phyloP scores from a whole-genome alignment of 192 early-diverging fungal genomes.

The Entomortierella beljakovae region DNA sequence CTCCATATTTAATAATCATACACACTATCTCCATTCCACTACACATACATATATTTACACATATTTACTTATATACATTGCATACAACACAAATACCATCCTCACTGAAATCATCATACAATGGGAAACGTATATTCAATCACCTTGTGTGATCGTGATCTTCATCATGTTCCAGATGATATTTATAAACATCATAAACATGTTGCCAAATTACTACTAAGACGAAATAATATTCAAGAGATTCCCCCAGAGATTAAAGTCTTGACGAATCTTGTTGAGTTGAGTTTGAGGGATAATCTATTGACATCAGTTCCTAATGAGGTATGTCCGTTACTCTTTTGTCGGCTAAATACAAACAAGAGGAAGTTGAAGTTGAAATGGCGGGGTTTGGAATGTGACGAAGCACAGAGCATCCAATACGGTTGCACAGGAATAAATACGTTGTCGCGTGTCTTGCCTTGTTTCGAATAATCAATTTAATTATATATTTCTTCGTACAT shows the following conservation, averaged over 20 bases:
- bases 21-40: too few relatives aligned
- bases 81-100: too few relatives aligned
- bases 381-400: neutral
- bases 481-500: too few relatives aligned
- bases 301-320: slow-evolving; percentile 31
- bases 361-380: neutral
- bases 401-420: neutral
- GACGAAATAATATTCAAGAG: slow-evolving; percentile 49
- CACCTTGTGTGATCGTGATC: slow-evolving; percentile 46
- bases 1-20: too few relatives aligned
- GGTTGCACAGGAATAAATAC: too few relatives aligned
- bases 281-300: slow-evolving; percentile 46
- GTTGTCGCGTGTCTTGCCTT: too few relatives aligned
- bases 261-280: slow-evolving; percentile 40
- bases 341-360: neutral
- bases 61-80: too few relatives aligned
- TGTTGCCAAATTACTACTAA: slow-evolving; percentile 30
- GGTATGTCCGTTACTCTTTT: slow-evolving; percentile 19
- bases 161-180: slow-evolving; percentile 48
- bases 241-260: slow-evolving; percentile 51
- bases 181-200: slow-evolving; percentile 54
- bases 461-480: too few relatives aligned
- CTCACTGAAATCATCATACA: neutral
- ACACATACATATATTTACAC: too few relatives aligned
- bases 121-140: slow-evolving; percentile 56